Evolutionary conservation across 352 stramenopile genomes (phyloP), one percentile per base, ranked within the genome.

Genomic region (Phytophthora multivora): DNA sequence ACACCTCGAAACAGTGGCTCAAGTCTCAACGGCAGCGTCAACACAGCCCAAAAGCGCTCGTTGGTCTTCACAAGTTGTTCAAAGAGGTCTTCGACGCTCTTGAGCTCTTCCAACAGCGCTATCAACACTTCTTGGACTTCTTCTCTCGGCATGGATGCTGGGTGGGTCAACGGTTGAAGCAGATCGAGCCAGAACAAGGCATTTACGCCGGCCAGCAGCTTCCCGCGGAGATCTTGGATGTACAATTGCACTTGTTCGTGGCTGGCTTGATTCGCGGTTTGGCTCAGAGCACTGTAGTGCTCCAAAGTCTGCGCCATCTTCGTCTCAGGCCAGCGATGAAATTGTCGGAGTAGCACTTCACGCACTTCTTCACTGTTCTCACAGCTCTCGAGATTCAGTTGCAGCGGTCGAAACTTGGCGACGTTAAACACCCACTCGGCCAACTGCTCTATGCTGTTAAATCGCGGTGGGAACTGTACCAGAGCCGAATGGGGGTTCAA

Each of bases 1-100:
- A 75, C 63, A 19, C 62, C 63, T 69, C 48, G 39, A 56, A 72
- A 62, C n/a, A 72, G 11, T 11, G 57, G 48, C 52, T 72, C 57
- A 7, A 75, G 51, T 23, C 56, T 63, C n/a, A 72, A 63, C 36
- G 67, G 67, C 7, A 75, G 63, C 13, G 57, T 73, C 42, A 73
- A 35, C 3, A 69, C 15, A 4, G 59, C 33, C 47, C 63, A 68
- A 33, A 53, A 3, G 5, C 52, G 58, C 33, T 58, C 39, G 10
- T 35, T 55, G 40, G 43, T 68, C 30, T 36, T 40, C 16, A 43
- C 50, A 21, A 75, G 33, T 9, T 57, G 42, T 15, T 66, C 51
- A 41, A 62, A 75, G 1, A 72, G 19, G 1, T 63, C 52, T 33
- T 69, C 53, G 33, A 66, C 31, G n/a, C 16, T 26, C 33, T 60